phyloP scores from a whole-genome alignment of 805 yeast genomes.

The Yamadazyma sp. region DNA sequence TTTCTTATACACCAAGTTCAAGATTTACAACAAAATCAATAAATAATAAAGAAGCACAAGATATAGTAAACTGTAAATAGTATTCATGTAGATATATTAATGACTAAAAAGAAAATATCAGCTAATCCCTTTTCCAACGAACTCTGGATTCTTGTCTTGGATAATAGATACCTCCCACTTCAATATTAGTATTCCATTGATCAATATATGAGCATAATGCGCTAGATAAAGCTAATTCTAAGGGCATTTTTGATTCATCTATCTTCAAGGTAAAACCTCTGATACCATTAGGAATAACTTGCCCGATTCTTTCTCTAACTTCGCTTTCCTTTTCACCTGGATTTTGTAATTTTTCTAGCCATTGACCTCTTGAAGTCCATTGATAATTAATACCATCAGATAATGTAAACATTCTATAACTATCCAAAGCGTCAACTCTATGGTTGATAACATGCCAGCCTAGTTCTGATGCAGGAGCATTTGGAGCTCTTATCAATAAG shows the following conservation, averaged over 20 bases:
- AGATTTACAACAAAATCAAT: neutral
- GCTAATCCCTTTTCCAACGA: slow-evolving; percentile 55
- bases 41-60: slow-evolving; percentile 3
- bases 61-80: slow-evolving; percentile 7
- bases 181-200: slow-evolving; percentile 62
- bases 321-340: slow-evolving; percentile 64
- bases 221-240: slow-evolving; percentile 56
- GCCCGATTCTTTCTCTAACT: slow-evolving; percentile 61
- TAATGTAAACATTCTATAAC: slow-evolving; percentile 57
- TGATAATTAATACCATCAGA: slow-evolving; percentile 61
- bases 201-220: slow-evolving; percentile 62
- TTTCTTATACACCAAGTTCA: slow-evolving; percentile 42
- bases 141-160: slow-evolving; percentile 48
- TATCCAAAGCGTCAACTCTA: slow-evolving; percentile 58
- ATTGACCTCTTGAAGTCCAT: slow-evolving; percentile 61
- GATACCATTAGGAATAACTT: slow-evolving; percentile 49
- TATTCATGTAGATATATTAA: neutral
- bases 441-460: slow-evolving; percentile 66
- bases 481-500: slow-evolving; percentile 49
- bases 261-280: slow-evolving; percentile 54
- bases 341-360: slow-evolving; percentile 54
- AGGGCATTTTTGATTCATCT: slow-evolving; percentile 53
- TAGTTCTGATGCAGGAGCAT: slow-evolving; percentile 49
- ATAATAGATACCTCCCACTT: slow-evolving; percentile 64
- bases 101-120: neutral